A percentile compares a stretch with the other conserved stretches of the same genome.
Evolutionary conservation across 768 basidiomycete genomes (phyloP).

Genomic region (Dacryopinax primogenitus): DNA sequence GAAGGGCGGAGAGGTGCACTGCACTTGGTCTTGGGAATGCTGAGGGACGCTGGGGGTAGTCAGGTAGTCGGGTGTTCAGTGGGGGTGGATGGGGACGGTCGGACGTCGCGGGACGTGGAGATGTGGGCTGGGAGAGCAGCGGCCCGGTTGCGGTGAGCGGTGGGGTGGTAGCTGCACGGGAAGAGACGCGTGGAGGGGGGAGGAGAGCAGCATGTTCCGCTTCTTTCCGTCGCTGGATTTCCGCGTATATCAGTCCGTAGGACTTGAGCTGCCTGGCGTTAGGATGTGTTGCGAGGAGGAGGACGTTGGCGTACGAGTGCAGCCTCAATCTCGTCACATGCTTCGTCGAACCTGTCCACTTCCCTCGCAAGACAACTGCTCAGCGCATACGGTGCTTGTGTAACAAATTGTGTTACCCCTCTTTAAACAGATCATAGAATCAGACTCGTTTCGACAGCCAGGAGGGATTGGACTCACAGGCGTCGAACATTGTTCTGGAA

Average conservation of each 20-base stretch:
- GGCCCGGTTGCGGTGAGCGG: not conserved
- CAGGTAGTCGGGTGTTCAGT: not conserved
- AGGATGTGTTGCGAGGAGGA: not conserved
- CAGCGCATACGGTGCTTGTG: not conserved
- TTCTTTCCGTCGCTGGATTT: not conserved
- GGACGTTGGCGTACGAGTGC: not conserved
- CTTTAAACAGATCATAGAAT: not conserved
- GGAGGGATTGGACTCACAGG: not conserved
- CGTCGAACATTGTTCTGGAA: not conserved
- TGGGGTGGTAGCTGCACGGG: not conserved
- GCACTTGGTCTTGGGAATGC: not conserved
- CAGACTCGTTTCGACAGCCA: not conserved
- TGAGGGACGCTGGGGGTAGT: not conserved
- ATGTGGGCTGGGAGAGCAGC: not conserved
- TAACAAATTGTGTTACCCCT: not conserved
- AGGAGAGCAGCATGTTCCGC: not conserved
- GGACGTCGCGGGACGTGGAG: not conserved
- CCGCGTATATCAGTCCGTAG: not conserved
- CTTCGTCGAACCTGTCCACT: not conserved
- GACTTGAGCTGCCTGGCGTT: not conserved
- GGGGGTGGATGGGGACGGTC: not conserved
- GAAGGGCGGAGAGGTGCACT: not conserved
- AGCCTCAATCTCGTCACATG: not conserved
- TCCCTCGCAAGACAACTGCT: not conserved
- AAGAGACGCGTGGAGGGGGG: not conserved